These are phyloP conservation scores for Rhododendron griersonianum DNA, from an alignment of 148 eudicot species.

Conservation along the genomic window DNA sequence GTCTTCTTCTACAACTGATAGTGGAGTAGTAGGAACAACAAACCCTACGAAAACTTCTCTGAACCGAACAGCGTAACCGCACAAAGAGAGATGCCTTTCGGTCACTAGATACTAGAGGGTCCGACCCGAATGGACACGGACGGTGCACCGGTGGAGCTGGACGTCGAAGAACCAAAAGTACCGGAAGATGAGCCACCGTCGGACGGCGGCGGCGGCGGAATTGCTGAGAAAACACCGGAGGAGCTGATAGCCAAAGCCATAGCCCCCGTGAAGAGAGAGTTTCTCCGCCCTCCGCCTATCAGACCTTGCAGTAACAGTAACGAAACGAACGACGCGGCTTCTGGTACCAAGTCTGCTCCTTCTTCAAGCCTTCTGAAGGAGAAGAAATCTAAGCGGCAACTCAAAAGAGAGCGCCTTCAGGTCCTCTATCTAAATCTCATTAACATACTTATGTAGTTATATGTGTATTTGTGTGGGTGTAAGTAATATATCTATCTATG, in stretches of 20 bases:
- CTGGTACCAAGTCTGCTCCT: slow-evolving; percentile 24
- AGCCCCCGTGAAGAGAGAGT: slow-evolving; percentile 84
- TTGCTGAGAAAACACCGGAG: slow-evolving; percentile 26
- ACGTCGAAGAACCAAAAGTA: not conserved
- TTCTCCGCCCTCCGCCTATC: slow-evolving; percentile 53
- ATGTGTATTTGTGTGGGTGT: too few relatives aligned
- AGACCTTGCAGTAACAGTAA: slow-evolving; percentile 21
- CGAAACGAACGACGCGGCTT: slow-evolving; percentile 15
- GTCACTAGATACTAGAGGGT: not conserved
- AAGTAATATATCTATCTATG: not conserved
- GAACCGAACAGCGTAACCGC: not conserved
- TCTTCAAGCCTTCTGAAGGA: slow-evolving; percentile 45
- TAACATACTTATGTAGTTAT: not conserved
- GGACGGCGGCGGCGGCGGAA: not conserved
- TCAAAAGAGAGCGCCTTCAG: slow-evolving; percentile 77
- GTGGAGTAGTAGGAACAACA: not conserved
- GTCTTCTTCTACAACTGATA: not conserved
- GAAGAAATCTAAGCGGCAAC: slow-evolving; percentile 90
- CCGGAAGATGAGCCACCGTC: not conserved
- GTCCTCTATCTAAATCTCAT: slow-evolving; percentile 20
- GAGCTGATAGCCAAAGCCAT: slow-evolving; percentile 74
- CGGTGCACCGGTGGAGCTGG: slow-evolving; percentile 8
- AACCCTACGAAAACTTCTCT: not conserved
- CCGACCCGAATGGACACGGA: not conserved
- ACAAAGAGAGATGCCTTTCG: not conserved